Evolutionary conservation across 768 basidiomycete species (phyloP).

Genomic region (Lactifluus subvellereus): DNA sequence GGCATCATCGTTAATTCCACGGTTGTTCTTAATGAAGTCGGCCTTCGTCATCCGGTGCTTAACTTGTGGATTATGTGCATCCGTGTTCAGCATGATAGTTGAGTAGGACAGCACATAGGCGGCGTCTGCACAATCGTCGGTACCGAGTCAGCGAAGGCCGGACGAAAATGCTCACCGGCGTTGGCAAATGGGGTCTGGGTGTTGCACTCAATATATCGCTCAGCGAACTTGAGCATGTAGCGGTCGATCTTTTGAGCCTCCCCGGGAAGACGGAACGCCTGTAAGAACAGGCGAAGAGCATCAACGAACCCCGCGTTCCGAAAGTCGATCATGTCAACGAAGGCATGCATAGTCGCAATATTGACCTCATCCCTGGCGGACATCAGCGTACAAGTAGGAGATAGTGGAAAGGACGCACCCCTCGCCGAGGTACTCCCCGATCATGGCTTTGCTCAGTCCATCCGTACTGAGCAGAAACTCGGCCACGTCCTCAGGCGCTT

Average conservation of each 20-base stretch:
- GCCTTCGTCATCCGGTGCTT: conserved; percentile 90
- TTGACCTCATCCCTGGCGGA: conserved; percentile 73
- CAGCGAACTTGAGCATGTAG: conserved; percentile 98
- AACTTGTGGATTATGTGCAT: conserved; percentile 91
- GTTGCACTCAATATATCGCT: conserved; percentile 91
- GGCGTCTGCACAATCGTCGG: conserved; percentile 50
- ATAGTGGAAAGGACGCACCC: conserved; percentile 51
- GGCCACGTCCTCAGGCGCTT: conserved; percentile 72
- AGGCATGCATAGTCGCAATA: conserved; percentile 94
- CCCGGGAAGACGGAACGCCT: conserved; percentile 94
- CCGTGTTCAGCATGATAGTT: conserved; percentile 93
- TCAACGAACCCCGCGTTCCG: conserved; percentile 76
- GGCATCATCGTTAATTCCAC: conserved; percentile 88
- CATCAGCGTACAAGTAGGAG: background rate
- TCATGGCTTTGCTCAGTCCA: conserved; percentile 91
- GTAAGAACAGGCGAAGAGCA: conserved; percentile 84
- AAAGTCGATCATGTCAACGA: conserved; percentile 91
- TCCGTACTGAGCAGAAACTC: conserved; percentile 82
- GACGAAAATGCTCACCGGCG: conserved; percentile 58
- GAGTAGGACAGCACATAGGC: conserved; percentile 96
- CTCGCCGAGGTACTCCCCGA: conserved; percentile 97
- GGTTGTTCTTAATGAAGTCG: conserved; percentile 92
- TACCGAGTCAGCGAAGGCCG: background rate
- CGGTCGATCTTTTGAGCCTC: conserved; percentile 99
- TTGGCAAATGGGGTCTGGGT: conserved; percentile 82